These are phyloP conservation scores for Phytophthora sp. DNA, from an alignment of 352 stramenopile species.

Conservation along the genomic window DNA sequence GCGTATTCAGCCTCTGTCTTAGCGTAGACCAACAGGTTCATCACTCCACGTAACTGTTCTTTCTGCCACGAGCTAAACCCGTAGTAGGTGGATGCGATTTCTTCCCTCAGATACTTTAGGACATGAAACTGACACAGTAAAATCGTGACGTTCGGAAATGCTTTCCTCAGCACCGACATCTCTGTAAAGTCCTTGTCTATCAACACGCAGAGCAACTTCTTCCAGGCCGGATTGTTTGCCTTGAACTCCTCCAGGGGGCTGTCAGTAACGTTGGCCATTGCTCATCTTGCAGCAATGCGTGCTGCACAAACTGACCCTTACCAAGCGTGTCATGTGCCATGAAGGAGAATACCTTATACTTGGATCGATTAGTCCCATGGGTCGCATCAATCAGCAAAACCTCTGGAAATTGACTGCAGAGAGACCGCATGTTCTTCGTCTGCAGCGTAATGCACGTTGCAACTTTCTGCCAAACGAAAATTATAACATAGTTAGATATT, in stretches of 20 bases:
- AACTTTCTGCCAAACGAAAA: too few species aligned
- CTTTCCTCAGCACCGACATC: slow-evolving; percentile 21
- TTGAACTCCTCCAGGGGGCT: slow-evolving; percentile 29
- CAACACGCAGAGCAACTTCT: slow-evolving; percentile 17
- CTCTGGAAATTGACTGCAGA: slow-evolving; percentile 25
- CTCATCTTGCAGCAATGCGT: too few species aligned
- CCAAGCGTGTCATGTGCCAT: too few species aligned
- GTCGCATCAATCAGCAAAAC: slow-evolving; percentile 31
- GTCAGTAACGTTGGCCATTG: too few species aligned
- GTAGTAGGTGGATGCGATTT: too few species aligned
- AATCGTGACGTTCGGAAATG: slow-evolving; percentile 28
- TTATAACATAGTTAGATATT: too few species aligned
- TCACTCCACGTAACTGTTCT: too few species aligned
- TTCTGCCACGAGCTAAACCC: slow-evolving; percentile 1
- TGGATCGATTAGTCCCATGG: slow-evolving; percentile 25
- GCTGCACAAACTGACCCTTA: too few species aligned
- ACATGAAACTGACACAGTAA: slow-evolving; percentile 41
- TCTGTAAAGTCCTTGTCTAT: slow-evolving; percentile 42
- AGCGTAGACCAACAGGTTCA: slow-evolving; percentile 5
- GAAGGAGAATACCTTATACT: too few species aligned
- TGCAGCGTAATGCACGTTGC: slow-evolving; percentile 28
- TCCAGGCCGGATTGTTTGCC: slow-evolving; percentile 25
- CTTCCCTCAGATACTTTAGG: slow-evolving; percentile 26
- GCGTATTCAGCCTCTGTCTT: slow-evolving; percentile 1
- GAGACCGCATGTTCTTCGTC: slow-evolving; percentile 16